phyloP scores from a whole-genome alignment of 163 green algal species.

The Chlorella variabilis region DNA sequence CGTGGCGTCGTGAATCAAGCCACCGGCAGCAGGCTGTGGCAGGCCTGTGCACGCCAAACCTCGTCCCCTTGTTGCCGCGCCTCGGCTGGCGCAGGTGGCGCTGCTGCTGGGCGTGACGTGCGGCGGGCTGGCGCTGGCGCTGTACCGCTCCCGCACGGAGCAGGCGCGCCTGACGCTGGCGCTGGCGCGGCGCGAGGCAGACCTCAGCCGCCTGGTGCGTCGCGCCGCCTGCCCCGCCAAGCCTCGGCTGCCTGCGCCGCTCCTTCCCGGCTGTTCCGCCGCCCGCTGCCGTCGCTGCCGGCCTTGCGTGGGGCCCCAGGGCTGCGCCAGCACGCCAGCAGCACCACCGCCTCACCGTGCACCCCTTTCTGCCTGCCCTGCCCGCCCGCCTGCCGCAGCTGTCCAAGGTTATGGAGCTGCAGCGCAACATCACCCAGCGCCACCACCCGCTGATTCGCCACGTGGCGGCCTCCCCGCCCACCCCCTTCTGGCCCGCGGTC shows the following conservation, averaged over 20 bases:
- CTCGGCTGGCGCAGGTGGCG: neutral
- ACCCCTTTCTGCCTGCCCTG: neutral
- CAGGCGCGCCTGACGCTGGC: neutral
- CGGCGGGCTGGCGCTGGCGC: neutral
- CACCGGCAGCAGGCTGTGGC: neutral
- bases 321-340: neutral
- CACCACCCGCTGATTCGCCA: constrained; percentile 24
- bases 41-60: neutral
- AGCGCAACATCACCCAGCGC: constrained; percentile 33
- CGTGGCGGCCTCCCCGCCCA: neutral
- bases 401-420: constrained; percentile 24
- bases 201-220: constrained; percentile 15
- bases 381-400: neutral
- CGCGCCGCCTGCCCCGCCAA: no score
- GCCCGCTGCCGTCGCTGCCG: no score
- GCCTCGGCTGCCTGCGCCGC: no score
- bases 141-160: constrained; percentile 9
- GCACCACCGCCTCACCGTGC: no score
- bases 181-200: constrained; percentile 10
- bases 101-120: constrained; percentile 9
- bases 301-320: neutral
- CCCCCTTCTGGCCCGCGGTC: constrained; percentile 13
- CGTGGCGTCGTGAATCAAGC: neutral
- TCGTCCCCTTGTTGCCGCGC: neutral
- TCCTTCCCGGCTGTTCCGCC: no score